Evolutionary conservation across 768 basidiomycete genomes (phyloP), one percentile per base, ranked within the genome.

Genomic region (Chlorophyllum brunneum): DNA sequence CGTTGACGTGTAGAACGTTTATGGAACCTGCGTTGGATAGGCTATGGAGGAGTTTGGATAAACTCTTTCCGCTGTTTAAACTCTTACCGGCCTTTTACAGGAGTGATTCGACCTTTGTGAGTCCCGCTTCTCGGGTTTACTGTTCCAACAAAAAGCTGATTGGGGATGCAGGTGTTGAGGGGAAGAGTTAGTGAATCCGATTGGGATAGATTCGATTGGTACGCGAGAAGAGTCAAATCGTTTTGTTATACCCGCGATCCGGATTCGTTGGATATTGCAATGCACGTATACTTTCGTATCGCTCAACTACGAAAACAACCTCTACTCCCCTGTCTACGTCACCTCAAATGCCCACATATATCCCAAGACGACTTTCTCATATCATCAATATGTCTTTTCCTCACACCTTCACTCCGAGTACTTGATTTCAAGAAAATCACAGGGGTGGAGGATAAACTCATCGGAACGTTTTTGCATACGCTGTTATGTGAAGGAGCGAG

Each of bases 231-330:
- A 38, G 59, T 69, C 7, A 64, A 65, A 47, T 61, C 50, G 48
- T 67, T 67, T 46, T 62, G 56, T 24, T 67, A 67, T 44, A 63
- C 59, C 4, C 55, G 65, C 33, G 65, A 67, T 36, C 65, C 65
- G 6, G 63, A 61, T 16, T 51, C 56, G 11, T 57, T 66, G 22
- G 65, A 67, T 46, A 65, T 69, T 20, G 68, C 66, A 15, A 67
- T 67, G 65, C 66, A 69, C 38, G 67, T 67, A 24, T 69, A 69
- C 56, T 67, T 67, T 49, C 59, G 66, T 13, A 60, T 69, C 5
- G 66, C 67, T 2, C 66, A 67, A 38, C 54, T 67, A 1, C 64
- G 63, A 15, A 49, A 55, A 18, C 37, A 55, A n/a, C 65, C 68
- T 0, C 38, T 69, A 0, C 54, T 69, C 2, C 67, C 66, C 2